Evolutionary conservation across 1,139 yeast species (phyloP), one percentile per base, ranked within the genome.

Genomic region (Nakaseomyces kungkrabaensis): DNA sequence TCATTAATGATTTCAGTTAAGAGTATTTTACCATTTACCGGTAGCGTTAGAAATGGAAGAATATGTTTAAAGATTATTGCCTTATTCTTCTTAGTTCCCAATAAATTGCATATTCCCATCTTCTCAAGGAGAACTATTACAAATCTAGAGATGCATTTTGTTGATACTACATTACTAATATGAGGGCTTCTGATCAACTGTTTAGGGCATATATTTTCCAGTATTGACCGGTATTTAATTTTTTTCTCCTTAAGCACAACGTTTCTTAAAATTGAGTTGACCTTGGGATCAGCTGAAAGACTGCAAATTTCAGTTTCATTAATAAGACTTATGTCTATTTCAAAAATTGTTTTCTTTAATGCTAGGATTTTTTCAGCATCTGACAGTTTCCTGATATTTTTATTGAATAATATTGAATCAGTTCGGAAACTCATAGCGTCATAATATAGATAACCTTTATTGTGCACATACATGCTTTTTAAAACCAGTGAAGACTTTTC

Each of bases 31-130:
- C 71, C 72, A 33, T 65, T 66, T 6, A 70, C 58, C 0, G 72
- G 70, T 7, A 75, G 58, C 17, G 63, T 61, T 0, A 88, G 54
- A 43, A 75, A 68, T 5, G 54, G 50, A 0, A 75, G 67, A 0
- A 85, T 57, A 17, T 66, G 63, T 2, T 60, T 56, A 42, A 72
- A 61, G 0, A 85, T 58, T 0, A 62, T 52, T 0, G 71, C 51
- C 60, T 76, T 76, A 59, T 86, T 87, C 5, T 57, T 53, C 1
- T 54, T 53, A 1, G 78, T 64, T 0, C 96, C 96, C 71, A 84
- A 77, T 1, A 77, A 56, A 8, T 69, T 72, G 1, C 61, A 42
- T 0, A 92, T 88, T 33, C 85, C 67, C 0, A 83, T 52, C 48
- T 72, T 74, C 7, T 75, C 76, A 4, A 77, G 51, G 0, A 78